Evolutionary conservation across 257 asterid genomes (phyloP).

Genomic region (Penstemon newberryi): DNA sequence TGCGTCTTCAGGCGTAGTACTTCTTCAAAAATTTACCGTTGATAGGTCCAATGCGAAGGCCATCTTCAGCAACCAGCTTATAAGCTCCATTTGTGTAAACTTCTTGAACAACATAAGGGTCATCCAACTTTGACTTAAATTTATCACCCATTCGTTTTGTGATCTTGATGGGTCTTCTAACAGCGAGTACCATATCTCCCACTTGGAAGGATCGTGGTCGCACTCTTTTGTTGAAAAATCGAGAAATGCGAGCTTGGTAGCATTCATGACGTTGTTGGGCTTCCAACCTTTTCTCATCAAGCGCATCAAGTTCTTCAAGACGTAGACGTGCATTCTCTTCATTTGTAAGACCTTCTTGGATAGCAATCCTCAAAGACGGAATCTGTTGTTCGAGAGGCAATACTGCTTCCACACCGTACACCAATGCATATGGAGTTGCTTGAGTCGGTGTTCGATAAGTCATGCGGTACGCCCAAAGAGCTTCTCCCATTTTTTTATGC

Average conservation of each 20-base stretch:
- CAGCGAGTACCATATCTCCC: neutral
- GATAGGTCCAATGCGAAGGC: neutral
- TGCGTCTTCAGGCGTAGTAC: neutral
- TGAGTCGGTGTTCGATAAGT: neutral
- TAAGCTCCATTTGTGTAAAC: neutral
- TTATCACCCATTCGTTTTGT: neutral
- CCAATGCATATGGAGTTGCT: neutral
- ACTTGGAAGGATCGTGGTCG: neutral
- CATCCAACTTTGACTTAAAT: neutral
- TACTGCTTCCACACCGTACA: neutral
- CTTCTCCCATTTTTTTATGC: no score
- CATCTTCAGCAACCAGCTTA: neutral
- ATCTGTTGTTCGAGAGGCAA: neutral
- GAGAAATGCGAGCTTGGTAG: neutral
- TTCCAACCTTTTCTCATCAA: constrained; percentile 2
- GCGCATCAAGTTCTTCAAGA: neutral
- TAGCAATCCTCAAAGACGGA: neutral
- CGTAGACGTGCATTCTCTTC: neutral
- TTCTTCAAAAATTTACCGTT: neutral
- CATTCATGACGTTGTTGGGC: neutral
- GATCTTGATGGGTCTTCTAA: neutral
- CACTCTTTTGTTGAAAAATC: neutral
- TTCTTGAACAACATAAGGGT: neutral
- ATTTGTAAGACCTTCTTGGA: neutral
- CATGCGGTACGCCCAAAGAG: neutral